Conservation (phyloP, 495 filamentous ascomycete species). For the Penicillium mononematosum region DNA sequence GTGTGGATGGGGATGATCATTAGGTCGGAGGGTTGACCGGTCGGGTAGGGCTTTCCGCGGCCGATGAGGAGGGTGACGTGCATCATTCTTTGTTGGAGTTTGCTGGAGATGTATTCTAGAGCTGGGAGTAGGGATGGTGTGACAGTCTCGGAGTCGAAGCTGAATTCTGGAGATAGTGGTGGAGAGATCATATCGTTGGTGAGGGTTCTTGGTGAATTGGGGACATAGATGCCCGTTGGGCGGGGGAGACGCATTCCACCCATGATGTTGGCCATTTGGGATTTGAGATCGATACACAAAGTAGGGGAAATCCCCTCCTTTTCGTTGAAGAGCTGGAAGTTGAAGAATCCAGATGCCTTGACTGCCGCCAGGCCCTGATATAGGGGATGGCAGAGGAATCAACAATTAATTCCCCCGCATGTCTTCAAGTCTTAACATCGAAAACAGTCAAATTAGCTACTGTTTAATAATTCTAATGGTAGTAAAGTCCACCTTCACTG, state of each 20-base stretch:
- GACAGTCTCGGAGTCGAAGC: constrained; percentile 43
- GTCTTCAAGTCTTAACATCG: constrained; percentile 14
- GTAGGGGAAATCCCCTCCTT: neutral
- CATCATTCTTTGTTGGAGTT: constrained; percentile 46
- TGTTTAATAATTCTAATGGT: constrained; percentile 29
- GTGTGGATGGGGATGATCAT: constrained; percentile 47
- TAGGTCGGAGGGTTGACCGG: constrained; percentile 41
- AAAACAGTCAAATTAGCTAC: constrained; percentile 19
- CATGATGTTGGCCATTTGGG: constrained; percentile 26
- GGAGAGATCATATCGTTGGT: constrained; percentile 47
- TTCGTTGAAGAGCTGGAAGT: constrained; percentile 7
- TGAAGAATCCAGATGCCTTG: neutral
- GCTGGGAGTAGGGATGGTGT: constrained; percentile 45
- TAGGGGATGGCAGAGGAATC: constrained; percentile 9
- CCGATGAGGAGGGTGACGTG: constrained; percentile 50
- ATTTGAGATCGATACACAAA: neutral
- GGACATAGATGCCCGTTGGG: constrained; percentile 42
- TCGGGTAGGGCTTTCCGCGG: constrained; percentile 46
- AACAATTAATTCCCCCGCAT: constrained; percentile 26
- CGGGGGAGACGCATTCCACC: constrained; percentile 46
- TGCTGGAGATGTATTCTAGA: constrained; percentile 50
- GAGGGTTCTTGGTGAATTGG: constrained; percentile 37
- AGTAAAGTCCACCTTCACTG: constrained; percentile 13
- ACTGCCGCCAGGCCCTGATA: constrained; percentile 17
- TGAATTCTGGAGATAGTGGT: constrained; percentile 45